Evolutionary conservation across 805 yeast species (phyloP).

Genomic region (Wickerhamomyces pijperi): DNA sequence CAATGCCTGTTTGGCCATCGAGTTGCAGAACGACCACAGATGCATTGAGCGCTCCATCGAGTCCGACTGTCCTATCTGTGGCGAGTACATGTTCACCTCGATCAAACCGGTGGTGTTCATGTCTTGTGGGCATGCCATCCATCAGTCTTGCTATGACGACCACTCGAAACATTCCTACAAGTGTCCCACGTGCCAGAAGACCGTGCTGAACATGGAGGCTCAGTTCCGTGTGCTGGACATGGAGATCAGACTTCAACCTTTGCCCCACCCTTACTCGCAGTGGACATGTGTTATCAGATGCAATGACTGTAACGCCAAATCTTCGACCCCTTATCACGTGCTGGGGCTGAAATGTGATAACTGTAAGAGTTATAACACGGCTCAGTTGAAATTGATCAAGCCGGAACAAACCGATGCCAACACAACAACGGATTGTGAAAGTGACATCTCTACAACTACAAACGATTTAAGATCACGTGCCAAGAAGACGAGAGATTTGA

Average conservation of each 20-base stretch:
- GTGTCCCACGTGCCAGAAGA: conserved; percentile 83
- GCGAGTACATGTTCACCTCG: conserved; percentile 80
- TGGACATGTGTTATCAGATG: conserved; percentile 74
- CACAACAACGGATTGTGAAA: conserved; percentile 18
- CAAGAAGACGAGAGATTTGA: conserved; percentile 8
- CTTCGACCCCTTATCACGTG: conserved; percentile 67
- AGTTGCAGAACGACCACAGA: conserved; percentile 62
- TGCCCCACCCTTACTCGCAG: conserved; percentile 68
- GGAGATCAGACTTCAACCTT: conserved; percentile 63
- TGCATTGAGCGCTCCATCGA: conserved; percentile 85
- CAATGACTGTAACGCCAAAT: conserved; percentile 81
- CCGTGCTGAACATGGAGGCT: conserved; percentile 79
- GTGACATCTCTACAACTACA: conserved; percentile 15
- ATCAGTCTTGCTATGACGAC: conserved; percentile 73
- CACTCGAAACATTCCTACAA: conserved; percentile 76
- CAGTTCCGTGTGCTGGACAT: conserved; percentile 79
- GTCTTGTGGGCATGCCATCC: conserved; percentile 93
- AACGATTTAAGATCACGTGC: conserved; percentile 8
- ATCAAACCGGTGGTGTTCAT: conserved; percentile 77
- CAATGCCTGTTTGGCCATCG: conserved; percentile 79
- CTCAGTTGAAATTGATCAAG: conserved; percentile 57
- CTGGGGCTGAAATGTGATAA: conserved; percentile 81
- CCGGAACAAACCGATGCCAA: conserved; percentile 33
- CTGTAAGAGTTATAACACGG: conserved; percentile 82
- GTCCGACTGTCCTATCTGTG: conserved; percentile 88